A percentile compares a stretch with the other conserved stretches of the same genome.
These are phyloP conservation scores for Cicer judaicum DNA, from an alignment of 306 rosid genomes.

Conservation along the genomic window DNA sequence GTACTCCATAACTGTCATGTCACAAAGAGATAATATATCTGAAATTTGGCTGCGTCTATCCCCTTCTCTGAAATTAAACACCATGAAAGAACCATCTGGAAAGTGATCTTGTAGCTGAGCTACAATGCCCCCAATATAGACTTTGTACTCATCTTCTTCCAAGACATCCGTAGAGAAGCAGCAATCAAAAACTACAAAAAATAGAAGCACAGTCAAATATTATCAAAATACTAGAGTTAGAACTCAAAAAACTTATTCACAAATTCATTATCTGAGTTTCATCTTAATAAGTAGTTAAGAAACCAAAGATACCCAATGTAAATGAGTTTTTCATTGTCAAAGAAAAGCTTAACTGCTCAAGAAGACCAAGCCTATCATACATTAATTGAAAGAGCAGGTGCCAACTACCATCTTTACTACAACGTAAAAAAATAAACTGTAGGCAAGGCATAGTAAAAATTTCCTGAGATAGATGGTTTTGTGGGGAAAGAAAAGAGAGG, in stretches of 20 bases:
- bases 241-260: slow-evolving; percentile 26
- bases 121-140: slow-evolving; percentile 81
- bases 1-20: slow-evolving; percentile 98
- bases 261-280: background rate
- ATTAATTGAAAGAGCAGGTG: slow-evolving; percentile 12
- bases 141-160: slow-evolving; percentile 91
- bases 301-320: slow-evolving; percentile 30
- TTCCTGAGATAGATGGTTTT: slow-evolving; percentile 1
- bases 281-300: slow-evolving; percentile 4
- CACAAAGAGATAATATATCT: slow-evolving; percentile 82
- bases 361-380: slow-evolving; percentile 5
- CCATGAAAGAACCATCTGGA: slow-evolving; percentile 97
- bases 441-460: slow-evolving; percentile 24
- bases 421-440: slow-evolving; percentile 23
- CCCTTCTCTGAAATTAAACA: slow-evolving; percentile 96
- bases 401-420: slow-evolving; percentile 26
- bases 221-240: slow-evolving; percentile 9
- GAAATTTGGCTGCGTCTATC: slow-evolving; percentile 82
- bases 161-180: slow-evolving; percentile 93
- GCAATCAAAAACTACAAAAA: slow-evolving; percentile 87
- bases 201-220: slow-evolving; percentile 36
- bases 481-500: background rate
- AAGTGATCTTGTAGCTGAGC: slow-evolving; percentile 87
- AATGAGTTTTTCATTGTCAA: background rate
- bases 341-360: slow-evolving; percentile 3